Evolutionary conservation across 225 moss, liverwort and hornwort species (phyloP), one percentile per base, ranked within the genome.

Genomic region (Thuidium tamariscinum): DNA sequence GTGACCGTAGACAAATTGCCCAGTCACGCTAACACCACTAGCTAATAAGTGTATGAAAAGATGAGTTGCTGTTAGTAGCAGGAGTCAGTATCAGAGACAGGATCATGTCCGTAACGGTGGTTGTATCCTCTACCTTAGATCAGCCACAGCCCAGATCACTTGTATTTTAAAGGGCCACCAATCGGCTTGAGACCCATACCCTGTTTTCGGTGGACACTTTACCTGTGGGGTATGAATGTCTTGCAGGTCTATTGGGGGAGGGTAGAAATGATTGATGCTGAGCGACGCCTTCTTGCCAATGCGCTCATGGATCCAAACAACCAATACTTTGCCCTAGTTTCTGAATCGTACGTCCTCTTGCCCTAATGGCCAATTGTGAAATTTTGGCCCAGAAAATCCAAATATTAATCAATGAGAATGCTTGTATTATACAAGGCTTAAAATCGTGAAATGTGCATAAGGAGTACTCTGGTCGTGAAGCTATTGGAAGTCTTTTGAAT

Each of bases 241-340:
- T 77, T 86, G 82, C 85, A 98, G 98, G 97, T 98, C 64, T 92
- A 78, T 84, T 98, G 98, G 98, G 98, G 97, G 61, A 90, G 52
- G 87, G 95, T 98, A 88, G 94, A 94, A 88, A 98, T 98, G 98
- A 90, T 98, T 78, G 98, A 97, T 93, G 98, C 97, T 22, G 98
- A 98, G 89, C 92, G 92, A 78, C 94, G 97, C 51, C 93, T 98
- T 57, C 91, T 98, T 89, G 93, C 94, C 54, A 90, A 89, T 85
- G 98, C 96, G 44, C 95, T 97, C 56, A 76, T 88, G 86, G 97
- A 97, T 92, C 30, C 42, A 65, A 87, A 92, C 87, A 98, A 98
- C 86, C 90, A 97, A 59, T 94, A 93, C 74, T 98, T 98, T 92
- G 92, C 90, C 30, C 89, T 98, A 52, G 83, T 98, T 27, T 98